Conservation (phyloP, 306 rosid species). For the Quercus bicolor region DNA sequence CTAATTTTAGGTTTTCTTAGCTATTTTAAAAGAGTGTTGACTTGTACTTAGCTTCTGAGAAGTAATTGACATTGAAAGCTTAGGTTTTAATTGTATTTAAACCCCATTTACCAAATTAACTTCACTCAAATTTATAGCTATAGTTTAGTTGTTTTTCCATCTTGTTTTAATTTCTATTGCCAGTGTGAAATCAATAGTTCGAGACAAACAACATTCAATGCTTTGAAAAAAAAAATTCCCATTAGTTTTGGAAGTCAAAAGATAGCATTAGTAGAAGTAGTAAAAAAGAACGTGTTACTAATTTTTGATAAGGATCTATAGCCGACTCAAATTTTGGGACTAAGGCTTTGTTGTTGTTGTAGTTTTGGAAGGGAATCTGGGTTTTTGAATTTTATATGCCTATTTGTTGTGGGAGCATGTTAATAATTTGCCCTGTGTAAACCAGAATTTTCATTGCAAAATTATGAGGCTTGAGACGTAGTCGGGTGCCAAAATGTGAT, state of each 20-base stretch:
- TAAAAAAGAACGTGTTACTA: no score
- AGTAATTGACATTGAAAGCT: not conserved
- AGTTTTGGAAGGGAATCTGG: not conserved
- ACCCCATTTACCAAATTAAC: not conserved
- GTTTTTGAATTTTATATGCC: not conserved
- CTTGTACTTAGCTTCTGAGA: not conserved
- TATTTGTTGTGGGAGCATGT: not conserved
- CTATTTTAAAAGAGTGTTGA: not conserved
- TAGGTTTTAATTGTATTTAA: not conserved
- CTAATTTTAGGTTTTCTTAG: not conserved
- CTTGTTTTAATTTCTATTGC: not conserved
- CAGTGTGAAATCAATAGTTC: not conserved
- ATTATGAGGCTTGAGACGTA: not conserved
- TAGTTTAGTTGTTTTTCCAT: not conserved
- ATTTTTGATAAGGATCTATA: no score
- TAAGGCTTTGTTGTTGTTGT: not conserved
- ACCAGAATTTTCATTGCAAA: no score
- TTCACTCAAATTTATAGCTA: not conserved
- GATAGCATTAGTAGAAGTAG: no score
- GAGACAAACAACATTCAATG: not conserved
- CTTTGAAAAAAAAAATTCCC: no score
- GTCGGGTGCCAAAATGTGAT: not conserved
- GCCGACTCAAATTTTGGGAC: no score
- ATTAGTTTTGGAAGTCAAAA: no score
- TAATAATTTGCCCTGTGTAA: not conserved